These are phyloP conservation scores for Catharanthus roseus DNA, from an alignment of 257 asterid species.

Conservation along the genomic window DNA sequence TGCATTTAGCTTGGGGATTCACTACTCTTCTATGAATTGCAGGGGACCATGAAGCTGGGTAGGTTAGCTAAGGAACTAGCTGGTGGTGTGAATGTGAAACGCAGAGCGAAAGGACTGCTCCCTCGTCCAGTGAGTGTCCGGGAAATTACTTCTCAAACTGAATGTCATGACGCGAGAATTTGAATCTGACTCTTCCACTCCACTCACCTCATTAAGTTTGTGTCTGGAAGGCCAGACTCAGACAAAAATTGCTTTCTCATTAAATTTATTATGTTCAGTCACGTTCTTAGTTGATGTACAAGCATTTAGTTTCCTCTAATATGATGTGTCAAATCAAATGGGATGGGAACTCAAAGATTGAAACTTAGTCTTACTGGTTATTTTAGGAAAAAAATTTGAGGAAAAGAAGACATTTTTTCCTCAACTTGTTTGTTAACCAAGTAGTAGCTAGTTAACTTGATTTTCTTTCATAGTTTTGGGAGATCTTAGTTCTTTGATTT, in stretches of 20 bases:
- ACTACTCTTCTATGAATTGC: slow-evolving; percentile 25
- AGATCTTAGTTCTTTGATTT: not conserved
- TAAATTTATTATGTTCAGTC: not conserved
- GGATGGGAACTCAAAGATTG: not conserved
- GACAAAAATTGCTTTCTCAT: not conserved
- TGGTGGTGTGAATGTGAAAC: slow-evolving; percentile 73
- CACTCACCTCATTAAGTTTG: not conserved
- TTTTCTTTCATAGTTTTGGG: not conserved
- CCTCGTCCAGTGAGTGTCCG: slow-evolving; percentile 84
- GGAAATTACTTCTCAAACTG: slow-evolving; percentile 2
- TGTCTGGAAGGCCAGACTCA: not conserved
- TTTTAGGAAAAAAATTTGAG: not conserved
- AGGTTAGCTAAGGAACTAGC: slow-evolving; percentile 82
- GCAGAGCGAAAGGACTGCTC: slow-evolving; percentile 77
- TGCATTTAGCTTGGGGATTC: not conserved
- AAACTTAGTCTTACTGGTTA: not conserved
- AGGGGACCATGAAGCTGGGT: slow-evolving; percentile 80
- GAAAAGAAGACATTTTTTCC: not conserved
- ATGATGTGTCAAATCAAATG: not conserved
- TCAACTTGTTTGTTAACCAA: not conserved
- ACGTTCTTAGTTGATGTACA: not conserved
- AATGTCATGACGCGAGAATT: not conserved
- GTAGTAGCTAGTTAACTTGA: not conserved
- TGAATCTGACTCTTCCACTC: not conserved
- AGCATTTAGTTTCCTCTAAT: not conserved